Conservation (phyloP, 2,329 filamentous ascomycete genomes). For the Plectosphaerella sp. region DNA sequence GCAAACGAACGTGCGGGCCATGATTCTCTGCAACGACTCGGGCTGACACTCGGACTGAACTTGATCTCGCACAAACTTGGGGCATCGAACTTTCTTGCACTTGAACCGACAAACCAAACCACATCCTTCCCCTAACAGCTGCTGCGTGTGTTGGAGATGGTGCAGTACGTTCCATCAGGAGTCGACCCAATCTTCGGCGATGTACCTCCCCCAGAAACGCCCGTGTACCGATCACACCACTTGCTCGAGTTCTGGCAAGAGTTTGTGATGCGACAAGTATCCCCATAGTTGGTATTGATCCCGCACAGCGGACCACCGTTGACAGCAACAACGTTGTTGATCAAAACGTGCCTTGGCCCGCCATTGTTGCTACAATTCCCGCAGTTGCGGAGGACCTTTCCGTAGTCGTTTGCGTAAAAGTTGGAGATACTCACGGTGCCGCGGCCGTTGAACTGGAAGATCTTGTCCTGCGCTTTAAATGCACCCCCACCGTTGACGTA, state of each 20-base stretch:
- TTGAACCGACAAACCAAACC: too few relatives aligned
- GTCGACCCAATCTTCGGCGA: background rate
- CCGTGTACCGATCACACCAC: background rate
- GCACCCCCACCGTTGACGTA: slow-evolving; percentile 36
- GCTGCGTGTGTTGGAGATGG: background rate
- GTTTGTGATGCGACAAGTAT: slow-evolving; percentile 12
- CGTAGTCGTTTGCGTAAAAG: slow-evolving; percentile 38
- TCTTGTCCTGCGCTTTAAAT: slow-evolving; percentile 35
- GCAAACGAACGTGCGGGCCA: too few relatives aligned
- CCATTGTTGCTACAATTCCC: slow-evolving; percentile 33
- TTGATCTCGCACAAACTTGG: too few relatives aligned
- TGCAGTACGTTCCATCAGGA: background rate
- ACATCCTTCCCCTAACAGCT: background rate
- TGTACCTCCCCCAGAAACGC: background rate
- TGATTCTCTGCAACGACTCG: too few relatives aligned
- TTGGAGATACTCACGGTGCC: slow-evolving; percentile 34
- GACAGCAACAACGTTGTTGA: slow-evolving; percentile 26
- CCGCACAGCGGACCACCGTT: slow-evolving; percentile 33
- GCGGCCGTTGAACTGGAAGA: slow-evolving; percentile 41
- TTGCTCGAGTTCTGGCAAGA: slow-evolving; percentile 6
- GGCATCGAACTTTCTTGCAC: too few relatives aligned
- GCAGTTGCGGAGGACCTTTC: slow-evolving; percentile 43
- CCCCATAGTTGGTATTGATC: slow-evolving; percentile 31
- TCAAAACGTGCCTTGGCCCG: background rate
- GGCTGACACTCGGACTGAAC: too few relatives aligned